phyloP scores from a whole-genome alignment of 805 yeast species.

The Saccharomycopsis malanga region DNA sequence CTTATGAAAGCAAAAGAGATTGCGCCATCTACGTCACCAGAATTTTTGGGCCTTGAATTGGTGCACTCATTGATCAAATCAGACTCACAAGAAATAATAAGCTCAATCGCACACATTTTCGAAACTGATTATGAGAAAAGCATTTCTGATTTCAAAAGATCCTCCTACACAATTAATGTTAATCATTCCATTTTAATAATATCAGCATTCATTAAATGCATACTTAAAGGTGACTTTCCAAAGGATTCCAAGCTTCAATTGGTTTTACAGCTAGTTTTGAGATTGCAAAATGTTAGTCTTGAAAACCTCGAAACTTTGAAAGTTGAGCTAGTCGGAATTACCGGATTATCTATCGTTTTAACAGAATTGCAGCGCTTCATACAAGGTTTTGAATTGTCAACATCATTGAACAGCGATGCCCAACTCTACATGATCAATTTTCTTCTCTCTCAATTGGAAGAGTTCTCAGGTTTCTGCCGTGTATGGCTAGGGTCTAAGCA shows the following conservation, averaged over 20 bases:
- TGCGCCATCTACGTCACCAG: background rate
- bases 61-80: background rate
- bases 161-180: background rate
- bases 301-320: background rate
- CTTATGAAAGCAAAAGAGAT: background rate
- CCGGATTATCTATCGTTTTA: background rate
- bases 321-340: background rate
- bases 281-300: background rate
- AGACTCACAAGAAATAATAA: background rate
- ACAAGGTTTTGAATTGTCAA: no score
- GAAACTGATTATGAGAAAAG: background rate
- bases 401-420: no score
- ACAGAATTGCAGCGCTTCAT: background rate
- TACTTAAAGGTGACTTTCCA: background rate
- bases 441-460: constrained; percentile 25
- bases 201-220: background rate
- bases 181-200: background rate
- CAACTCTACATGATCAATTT: no score
- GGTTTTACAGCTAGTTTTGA: background rate
- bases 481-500: constrained; percentile 31
- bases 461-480: constrained; percentile 29
- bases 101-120: background rate
- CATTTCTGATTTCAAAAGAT: no score
- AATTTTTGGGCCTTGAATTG: background rate
- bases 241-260: background rate